Percentiles rank a stretch among this genome's conserved stretches.
Evolutionary conservation across 2,329 filamentous ascomycete species (phyloP).

Genomic region (Ophiostoma populinum): DNA sequence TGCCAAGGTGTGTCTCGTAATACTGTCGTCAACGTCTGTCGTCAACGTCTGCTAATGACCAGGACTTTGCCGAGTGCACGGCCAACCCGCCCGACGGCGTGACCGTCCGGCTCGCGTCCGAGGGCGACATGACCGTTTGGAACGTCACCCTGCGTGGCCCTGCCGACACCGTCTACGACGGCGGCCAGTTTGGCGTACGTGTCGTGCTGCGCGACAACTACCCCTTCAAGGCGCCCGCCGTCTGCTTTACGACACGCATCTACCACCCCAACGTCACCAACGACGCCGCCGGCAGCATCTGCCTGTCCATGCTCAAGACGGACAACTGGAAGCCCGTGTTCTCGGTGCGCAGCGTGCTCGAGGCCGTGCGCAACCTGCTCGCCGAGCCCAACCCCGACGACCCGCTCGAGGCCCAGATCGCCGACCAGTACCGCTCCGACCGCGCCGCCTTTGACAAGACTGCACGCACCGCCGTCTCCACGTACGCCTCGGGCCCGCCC

Average conservation of each 20-base stretch:
- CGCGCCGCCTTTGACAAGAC: constrained; percentile 54
- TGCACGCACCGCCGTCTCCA: constrained; percentile 54
- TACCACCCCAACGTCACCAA: constrained; percentile 93
- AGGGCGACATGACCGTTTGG: constrained; percentile 35
- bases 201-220: constrained; percentile 63
- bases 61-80: constrained; percentile 38
- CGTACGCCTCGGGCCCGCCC: constrained; percentile 41
- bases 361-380: constrained; percentile 58
- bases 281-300: constrained; percentile 72
- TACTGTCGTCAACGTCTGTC: not conserved
- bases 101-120: constrained; percentile 26
- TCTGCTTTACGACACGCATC: constrained; percentile 75
- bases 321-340: constrained; percentile 88
- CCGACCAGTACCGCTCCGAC: constrained; percentile 63
- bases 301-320: constrained; percentile 62
- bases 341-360: constrained; percentile 57
- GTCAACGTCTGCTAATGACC: constrained; percentile 1
- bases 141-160: constrained; percentile 30
- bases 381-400: constrained; percentile 75
- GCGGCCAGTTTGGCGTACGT: constrained; percentile 57
- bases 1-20: constrained; percentile 7
- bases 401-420: constrained; percentile 72
- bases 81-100: constrained; percentile 29
- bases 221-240: constrained; percentile 72
- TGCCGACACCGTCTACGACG: constrained; percentile 30